A percentile compares a stretch with the other conserved stretches of the same genome.
phyloP scores from a whole-genome alignment of 2,329 filamentous ascomycete species.

The Trichoderma sp. region DNA sequence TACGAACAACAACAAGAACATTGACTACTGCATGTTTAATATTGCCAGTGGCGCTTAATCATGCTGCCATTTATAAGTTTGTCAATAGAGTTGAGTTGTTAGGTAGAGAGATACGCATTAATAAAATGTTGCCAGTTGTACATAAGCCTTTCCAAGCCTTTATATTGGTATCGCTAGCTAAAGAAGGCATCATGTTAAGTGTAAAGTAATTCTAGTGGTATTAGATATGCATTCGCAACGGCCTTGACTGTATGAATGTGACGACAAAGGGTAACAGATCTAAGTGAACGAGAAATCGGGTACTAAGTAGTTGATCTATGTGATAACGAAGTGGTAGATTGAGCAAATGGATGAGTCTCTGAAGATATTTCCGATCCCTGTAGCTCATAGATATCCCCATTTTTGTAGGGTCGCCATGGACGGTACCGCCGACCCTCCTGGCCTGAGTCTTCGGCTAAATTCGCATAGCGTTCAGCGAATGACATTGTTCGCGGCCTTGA shows the following conservation, averaged over 20 bases:
- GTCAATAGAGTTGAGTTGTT: neutral
- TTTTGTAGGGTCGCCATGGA: neutral
- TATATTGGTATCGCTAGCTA: too few relatives aligned
- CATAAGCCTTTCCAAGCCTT: too few relatives aligned
- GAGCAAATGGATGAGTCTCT: neutral
- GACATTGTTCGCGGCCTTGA: neutral
- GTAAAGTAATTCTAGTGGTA: neutral
- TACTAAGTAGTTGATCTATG: neutral
- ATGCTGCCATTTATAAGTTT: neutral
- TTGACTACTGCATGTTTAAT: neutral
- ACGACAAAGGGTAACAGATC: neutral
- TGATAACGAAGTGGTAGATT: neutral
- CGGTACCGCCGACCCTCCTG: neutral
- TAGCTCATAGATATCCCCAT: neutral
- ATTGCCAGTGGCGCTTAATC: neutral
- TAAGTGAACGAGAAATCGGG: rapidly evolving
- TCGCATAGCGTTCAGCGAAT: neutral
- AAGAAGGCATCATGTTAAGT: neutral
- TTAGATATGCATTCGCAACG: neutral
- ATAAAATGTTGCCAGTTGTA: too few relatives aligned
- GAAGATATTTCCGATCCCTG: neutral
- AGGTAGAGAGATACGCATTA: neutral
- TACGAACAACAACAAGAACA: neutral
- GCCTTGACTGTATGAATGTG: neutral
- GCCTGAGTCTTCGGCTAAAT: too few relatives aligned